Evolutionary conservation across 1,284 basidiomycete genomes (phyloP).

Genomic region (Moniliella sp.): DNA sequence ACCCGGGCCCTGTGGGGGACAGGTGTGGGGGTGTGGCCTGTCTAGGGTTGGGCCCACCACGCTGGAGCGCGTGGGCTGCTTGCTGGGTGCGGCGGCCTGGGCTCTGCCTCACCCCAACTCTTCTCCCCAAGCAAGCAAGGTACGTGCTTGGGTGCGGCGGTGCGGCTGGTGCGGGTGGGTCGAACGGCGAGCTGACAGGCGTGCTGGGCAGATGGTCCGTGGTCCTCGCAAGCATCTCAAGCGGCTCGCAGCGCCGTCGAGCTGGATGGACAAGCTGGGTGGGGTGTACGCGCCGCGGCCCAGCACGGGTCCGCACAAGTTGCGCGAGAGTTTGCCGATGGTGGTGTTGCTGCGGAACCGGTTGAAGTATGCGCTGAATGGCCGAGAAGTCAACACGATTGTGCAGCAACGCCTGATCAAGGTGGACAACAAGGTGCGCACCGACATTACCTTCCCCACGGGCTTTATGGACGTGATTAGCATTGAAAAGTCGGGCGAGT

Average conservation of each 20-base stretch:
- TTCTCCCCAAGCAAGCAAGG: too few relatives aligned
- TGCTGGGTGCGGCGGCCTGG: too few relatives aligned
- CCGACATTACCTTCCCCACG: conserved; percentile 84
- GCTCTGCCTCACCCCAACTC: too few relatives aligned
- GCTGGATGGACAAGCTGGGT: conserved; percentile 99
- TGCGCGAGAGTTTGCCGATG: conserved; percentile 67
- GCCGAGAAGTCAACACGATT: conserved; percentile 82
- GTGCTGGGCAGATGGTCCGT: conserved; percentile 39
- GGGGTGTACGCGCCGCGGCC: conserved; percentile 92
- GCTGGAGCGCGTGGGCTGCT: too few relatives aligned
- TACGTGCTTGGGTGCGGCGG: too few relatives aligned
- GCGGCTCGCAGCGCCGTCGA: conserved; percentile 84
- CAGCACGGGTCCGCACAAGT: conserved; percentile 93
- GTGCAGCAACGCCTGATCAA: conserved; percentile 91
- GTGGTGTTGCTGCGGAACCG: conserved; percentile 77
- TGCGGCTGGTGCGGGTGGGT: too few relatives aligned
- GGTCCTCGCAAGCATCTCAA: conserved; percentile 99
- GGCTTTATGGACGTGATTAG: conserved; percentile 96
- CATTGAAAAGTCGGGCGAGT: conserved; percentile 93
- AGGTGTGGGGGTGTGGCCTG: too few relatives aligned
- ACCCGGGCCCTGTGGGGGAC: too few relatives aligned
- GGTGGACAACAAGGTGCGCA: conserved; percentile 96
- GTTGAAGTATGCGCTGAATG: conserved; percentile 93
- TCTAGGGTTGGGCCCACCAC: too few relatives aligned
- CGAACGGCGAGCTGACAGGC: too few relatives aligned